Conservation (phyloP, 2,329 filamentous ascomycete species). For the Zymoseptoria pseudotritici region DNA sequence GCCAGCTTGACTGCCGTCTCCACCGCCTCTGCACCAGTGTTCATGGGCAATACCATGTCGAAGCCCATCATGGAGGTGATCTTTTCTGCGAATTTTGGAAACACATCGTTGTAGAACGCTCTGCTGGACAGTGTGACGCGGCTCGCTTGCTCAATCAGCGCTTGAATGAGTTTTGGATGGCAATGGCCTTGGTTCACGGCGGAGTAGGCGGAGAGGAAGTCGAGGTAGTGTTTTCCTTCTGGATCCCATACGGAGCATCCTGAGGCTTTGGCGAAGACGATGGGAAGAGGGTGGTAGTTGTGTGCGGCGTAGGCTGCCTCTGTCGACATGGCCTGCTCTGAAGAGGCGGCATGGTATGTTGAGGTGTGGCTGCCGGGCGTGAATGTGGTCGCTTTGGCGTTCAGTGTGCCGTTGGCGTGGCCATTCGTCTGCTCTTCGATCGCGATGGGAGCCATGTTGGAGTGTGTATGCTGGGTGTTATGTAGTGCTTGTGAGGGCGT, state of each 20-base stretch:
- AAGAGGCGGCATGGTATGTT: constrained; percentile 68
- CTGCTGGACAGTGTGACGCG: constrained; percentile 86
- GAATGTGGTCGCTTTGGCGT: constrained; percentile 37
- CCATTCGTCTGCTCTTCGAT: constrained; percentile 24
- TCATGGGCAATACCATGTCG: constrained; percentile 98
- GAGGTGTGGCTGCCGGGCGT: constrained; percentile 35
- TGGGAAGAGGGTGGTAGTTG: constrained; percentile 96
- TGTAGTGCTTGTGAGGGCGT: background rate
- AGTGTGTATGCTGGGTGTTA: background rate
- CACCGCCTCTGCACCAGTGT: constrained; percentile 91
- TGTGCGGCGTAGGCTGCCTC: constrained; percentile 86
- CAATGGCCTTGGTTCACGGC: constrained; percentile 98
- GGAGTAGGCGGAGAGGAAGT: constrained; percentile 96
- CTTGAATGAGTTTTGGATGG: constrained; percentile 90
- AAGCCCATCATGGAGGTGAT: constrained; percentile 84
- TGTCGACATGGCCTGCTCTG: constrained; percentile 66
- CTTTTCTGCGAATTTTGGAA: constrained; percentile 90
- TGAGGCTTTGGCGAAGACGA: constrained; percentile 80
- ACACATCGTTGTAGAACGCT: constrained; percentile 97
- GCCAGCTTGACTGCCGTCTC: constrained; percentile 96
- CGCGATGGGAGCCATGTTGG: constrained; percentile 32
- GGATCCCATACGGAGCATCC: constrained; percentile 94
- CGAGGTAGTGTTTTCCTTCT: constrained; percentile 81
- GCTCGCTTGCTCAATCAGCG: constrained; percentile 79
- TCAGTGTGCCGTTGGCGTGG: constrained; percentile 23